phyloP scores from a whole-genome alignment of 2,329 filamentous ascomycete species.

The Dothidotthia symphoricarpi region DNA sequence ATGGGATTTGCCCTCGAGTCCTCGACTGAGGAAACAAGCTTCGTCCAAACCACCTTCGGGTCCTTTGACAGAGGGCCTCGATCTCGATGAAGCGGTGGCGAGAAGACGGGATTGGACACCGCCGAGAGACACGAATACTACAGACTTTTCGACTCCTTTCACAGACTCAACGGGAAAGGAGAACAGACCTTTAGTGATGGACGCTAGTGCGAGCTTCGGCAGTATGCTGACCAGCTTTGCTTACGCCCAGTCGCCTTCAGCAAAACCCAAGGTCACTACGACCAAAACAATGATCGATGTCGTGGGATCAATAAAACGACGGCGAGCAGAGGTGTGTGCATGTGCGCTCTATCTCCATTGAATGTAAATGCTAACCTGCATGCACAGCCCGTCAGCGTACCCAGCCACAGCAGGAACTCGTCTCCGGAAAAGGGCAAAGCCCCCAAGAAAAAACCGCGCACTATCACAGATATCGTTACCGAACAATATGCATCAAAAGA shows the following conservation, averaged over 20 bases:
- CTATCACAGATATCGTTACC: slow-evolving; percentile 42
- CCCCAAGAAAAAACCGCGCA: slow-evolving; percentile 41
- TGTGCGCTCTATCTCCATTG: background rate
- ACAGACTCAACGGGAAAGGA: slow-evolving; percentile 26
- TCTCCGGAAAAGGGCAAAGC: slow-evolving; percentile 37
- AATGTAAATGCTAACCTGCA: background rate
- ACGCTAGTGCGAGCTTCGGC: background rate
- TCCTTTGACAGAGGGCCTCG: slow-evolving; percentile 12
- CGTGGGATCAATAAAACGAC: slow-evolving; percentile 23
- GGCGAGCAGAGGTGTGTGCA: slow-evolving; percentile 27
- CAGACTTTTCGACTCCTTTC: slow-evolving; percentile 4
- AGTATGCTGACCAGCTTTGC: slow-evolving; percentile 20
- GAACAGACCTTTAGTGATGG: slow-evolving; percentile 13
- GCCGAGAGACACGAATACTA: slow-evolving; percentile 23
- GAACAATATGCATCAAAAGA: slow-evolving; percentile 31
- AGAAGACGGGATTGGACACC: slow-evolving; percentile 42
- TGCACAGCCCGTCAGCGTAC: slow-evolving; percentile 27
- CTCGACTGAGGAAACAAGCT: slow-evolving; percentile 10
- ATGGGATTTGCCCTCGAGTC: slow-evolving; percentile 29
- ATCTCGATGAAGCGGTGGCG: slow-evolving; percentile 31
- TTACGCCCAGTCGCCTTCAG: slow-evolving; percentile 20
- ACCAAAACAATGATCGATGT: slow-evolving; percentile 5
- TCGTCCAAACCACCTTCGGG: slow-evolving; percentile 16
- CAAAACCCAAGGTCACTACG: slow-evolving; percentile 4
- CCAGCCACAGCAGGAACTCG: slow-evolving; percentile 19